These are phyloP conservation scores for Pseudopithomyces maydicus DNA, from an alignment of 2,329 filamentous ascomycete species.

Conservation along the genomic window DNA sequence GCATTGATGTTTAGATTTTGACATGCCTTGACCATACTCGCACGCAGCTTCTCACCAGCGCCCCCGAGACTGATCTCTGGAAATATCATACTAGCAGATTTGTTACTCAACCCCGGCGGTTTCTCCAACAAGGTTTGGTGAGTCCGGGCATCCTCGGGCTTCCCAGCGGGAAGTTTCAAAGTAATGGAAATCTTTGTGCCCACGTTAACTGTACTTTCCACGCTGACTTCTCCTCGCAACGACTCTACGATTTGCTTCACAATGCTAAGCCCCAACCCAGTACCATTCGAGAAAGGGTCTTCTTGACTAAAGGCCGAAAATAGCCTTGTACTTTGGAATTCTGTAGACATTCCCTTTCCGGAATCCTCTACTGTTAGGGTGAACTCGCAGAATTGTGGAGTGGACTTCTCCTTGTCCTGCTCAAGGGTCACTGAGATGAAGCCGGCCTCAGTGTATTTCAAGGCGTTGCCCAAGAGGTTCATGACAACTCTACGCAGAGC, in stretches of 20 bases:
- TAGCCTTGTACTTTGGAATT: slow-evolving; percentile 37
- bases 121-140: slow-evolving; percentile 14
- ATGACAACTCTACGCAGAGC: slow-evolving; percentile 40
- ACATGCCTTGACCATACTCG: slow-evolving; percentile 31
- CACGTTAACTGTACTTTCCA: slow-evolving; percentile 31
- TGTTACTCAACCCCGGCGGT: slow-evolving; percentile 22
- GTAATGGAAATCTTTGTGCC: slow-evolving; percentile 35
- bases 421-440: slow-evolving; percentile 34
- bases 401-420: slow-evolving; percentile 14
- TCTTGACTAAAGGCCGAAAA: slow-evolving; percentile 44
- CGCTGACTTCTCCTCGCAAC: slow-evolving; percentile 36
- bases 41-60: slow-evolving; percentile 29
- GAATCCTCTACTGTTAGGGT: slow-evolving; percentile 45
- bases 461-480: slow-evolving; percentile 42
- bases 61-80: slow-evolving; percentile 26
- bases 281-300: slow-evolving; percentile 38
- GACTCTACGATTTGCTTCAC: slow-evolving; percentile 43
- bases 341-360: slow-evolving; percentile 42
- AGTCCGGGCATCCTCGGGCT: slow-evolving; percentile 14
- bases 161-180: slow-evolving; percentile 23
- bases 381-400: slow-evolving; percentile 23
- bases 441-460: slow-evolving; percentile 42
- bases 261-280: slow-evolving; percentile 42
- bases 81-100: slow-evolving; percentile 27
- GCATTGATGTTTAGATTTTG: slow-evolving; percentile 30